These are phyloP conservation scores for Aspergillus bertholletiae DNA, from an alignment of 495 filamentous ascomycete genomes.

Conservation along the genomic window DNA sequence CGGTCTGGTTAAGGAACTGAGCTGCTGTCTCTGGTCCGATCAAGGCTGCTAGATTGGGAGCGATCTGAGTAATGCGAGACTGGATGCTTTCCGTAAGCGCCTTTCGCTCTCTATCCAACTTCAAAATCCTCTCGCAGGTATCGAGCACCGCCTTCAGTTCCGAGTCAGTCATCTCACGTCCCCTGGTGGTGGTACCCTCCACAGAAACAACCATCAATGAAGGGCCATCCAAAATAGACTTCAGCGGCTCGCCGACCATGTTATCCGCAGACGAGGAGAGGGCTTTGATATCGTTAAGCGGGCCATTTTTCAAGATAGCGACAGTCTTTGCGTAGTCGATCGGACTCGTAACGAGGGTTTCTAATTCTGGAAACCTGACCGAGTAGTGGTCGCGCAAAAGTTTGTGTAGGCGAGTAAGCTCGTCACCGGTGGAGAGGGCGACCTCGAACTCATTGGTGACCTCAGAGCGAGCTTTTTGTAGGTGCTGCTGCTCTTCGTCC, in stretches of 20 bases:
- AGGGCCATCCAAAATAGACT: slow-evolving; percentile 78
- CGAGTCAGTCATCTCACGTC: slow-evolving; percentile 66
- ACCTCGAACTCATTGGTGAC: slow-evolving; percentile 85
- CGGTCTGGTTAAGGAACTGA: slow-evolving; percentile 90
- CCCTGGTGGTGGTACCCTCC: slow-evolving; percentile 85
- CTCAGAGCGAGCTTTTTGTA: slow-evolving; percentile 19
- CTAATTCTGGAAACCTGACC: slow-evolving; percentile 89
- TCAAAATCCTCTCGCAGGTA: slow-evolving; percentile 83
- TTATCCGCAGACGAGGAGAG: slow-evolving; percentile 70
- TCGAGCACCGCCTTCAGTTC: slow-evolving; percentile 72
- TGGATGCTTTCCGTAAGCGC: slow-evolving; percentile 93
- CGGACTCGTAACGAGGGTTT: slow-evolving; percentile 85
- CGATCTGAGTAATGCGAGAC: slow-evolving; percentile 94
- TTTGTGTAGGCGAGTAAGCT: slow-evolving; percentile 92
- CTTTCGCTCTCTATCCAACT: slow-evolving; percentile 82
- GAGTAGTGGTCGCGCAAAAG: slow-evolving; percentile 95
- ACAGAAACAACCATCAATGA: slow-evolving; percentile 95
- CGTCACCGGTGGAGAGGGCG: slow-evolving; percentile 84
- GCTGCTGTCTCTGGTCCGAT: slow-evolving; percentile 95
- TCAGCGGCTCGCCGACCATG: slow-evolving; percentile 67
- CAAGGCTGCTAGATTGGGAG: slow-evolving; percentile 89
- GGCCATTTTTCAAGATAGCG: slow-evolving; percentile 87
- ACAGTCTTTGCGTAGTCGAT: slow-evolving; percentile 96
- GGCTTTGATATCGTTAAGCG: slow-evolving; percentile 82
- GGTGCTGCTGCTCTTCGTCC: slow-evolving; percentile 21